Evolutionary conservation across 306 rosid species (phyloP).

Genomic region (Cucumis cinereus): DNA sequence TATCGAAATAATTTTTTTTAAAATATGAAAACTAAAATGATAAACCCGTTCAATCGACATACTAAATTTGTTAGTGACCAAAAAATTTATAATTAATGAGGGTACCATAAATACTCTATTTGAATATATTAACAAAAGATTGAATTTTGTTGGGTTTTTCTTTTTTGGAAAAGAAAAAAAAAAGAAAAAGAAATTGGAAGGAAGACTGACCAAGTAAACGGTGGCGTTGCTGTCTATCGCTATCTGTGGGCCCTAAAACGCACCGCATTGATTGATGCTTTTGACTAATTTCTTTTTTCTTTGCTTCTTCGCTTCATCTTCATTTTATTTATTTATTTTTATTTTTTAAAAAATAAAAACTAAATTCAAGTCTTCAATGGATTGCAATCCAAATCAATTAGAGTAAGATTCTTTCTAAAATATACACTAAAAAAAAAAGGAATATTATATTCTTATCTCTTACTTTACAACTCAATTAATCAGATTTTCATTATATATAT

Average conservation of each 20-base stretch:
- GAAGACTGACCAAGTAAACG: conserved; percentile 7
- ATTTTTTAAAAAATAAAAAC: no score
- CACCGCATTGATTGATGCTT: conserved; percentile 1
- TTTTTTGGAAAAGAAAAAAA: no score
- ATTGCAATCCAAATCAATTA: background rate
- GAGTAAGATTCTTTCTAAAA: background rate
- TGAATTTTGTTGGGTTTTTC: no score
- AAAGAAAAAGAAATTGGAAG: background rate
- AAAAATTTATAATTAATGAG: no score
- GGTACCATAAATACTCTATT: no score
- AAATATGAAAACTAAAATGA: no score
- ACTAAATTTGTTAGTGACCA: no score
- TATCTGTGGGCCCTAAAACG: background rate
- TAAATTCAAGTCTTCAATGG: background rate
- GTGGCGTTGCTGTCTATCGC: background rate
- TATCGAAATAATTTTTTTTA: no score
- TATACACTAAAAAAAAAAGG: background rate
- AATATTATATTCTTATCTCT: background rate
- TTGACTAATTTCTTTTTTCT: background rate
- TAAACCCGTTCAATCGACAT: no score
- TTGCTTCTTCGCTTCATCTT: background rate
- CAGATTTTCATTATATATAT: background rate
- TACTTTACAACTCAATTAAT: background rate
- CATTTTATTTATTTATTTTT: no score
- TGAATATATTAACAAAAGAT: no score